Conservation (phyloP, 2,329 filamentous ascomycete genomes). For the Arthrobotrys sinensis region DNA sequence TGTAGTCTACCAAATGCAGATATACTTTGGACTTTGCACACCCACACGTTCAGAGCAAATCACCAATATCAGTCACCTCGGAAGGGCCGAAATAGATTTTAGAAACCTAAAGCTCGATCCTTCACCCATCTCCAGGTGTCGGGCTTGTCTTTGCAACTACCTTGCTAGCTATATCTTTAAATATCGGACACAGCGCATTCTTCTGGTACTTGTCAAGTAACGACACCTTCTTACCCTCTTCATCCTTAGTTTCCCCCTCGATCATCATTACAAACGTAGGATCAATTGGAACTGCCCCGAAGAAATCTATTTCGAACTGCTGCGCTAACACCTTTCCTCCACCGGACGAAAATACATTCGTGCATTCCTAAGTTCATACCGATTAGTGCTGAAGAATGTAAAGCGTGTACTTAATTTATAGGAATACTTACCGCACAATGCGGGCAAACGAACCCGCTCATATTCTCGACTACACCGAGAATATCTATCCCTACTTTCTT, state of each 20-base stretch:
- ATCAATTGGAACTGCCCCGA: conserved; percentile 92
- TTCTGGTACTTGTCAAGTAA: conserved; percentile 81
- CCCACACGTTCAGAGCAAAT: neutral
- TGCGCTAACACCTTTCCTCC: conserved; percentile 90
- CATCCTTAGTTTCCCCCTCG: conserved; percentile 74
- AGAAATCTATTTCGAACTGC: conserved; percentile 85
- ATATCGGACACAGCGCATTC: conserved; percentile 80
- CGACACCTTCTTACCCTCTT: conserved; percentile 67
- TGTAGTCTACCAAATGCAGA: conserved; percentile 57
- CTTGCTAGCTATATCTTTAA: conserved; percentile 75
- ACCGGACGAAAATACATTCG: conserved; percentile 91
- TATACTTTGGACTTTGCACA: conserved; percentile 15
- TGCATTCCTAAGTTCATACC: conserved; percentile 77
- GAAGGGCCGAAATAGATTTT: neutral
- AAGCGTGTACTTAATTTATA: conserved; percentile 45
- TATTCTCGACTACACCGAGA: conserved; percentile 95
- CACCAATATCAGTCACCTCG: neutral
- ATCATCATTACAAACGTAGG: conserved; percentile 90
- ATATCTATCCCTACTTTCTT: conserved; percentile 83
- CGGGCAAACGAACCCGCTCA: conserved; percentile 90
- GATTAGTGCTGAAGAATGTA: conserved; percentile 72
- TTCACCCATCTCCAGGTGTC: conserved; percentile 8
- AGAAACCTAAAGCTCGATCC: neutral
- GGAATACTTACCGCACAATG: conserved; percentile 72
- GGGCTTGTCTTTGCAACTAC: conserved; percentile 67